A percentile compares a stretch with the other conserved stretches of the same genome.
Evolutionary conservation across 345 rosid species (phyloP).

Genomic region (Camelina neglecta): DNA sequence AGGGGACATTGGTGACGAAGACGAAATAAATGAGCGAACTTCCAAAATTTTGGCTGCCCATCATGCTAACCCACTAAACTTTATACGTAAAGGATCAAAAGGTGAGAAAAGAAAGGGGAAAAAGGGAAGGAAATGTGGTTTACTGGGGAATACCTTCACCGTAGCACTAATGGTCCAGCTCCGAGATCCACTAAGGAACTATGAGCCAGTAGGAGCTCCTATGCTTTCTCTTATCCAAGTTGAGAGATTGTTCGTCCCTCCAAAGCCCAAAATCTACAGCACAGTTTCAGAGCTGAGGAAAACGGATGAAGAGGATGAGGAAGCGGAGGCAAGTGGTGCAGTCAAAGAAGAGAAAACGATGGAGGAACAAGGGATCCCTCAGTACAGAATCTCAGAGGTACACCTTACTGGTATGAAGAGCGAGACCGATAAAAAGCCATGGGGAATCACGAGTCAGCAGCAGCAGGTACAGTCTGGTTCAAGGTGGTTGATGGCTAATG

Average conservation of each 20-base stretch:
- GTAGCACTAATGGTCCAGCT: conserved; percentile 94
- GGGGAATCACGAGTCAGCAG: conserved; percentile 73
- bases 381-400: conserved; percentile 74
- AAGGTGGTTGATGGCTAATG: conserved; percentile 90
- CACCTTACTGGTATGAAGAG: conserved; percentile 79
- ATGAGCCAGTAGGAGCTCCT: conserved; percentile 91
- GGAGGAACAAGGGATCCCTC: conserved; percentile 64
- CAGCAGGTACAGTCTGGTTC: conserved; percentile 95
- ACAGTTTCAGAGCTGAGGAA: conserved; percentile 64
- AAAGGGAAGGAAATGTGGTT: conserved; percentile 74
- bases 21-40: conserved; percentile 76
- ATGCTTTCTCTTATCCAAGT: conserved; percentile 97
- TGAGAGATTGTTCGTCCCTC: conserved; percentile 88
- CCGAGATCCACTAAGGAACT: conserved; percentile 77
- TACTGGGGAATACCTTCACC: conserved; percentile 89
- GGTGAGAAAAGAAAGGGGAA: conserved; percentile 72
- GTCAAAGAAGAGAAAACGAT: conserved; percentile 51
- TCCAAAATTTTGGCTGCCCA: conserved; percentile 89
- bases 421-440: conserved; percentile 66
- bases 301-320: conserved; percentile 58
- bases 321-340: conserved; percentile 40
- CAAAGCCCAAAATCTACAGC: conserved; percentile 77
- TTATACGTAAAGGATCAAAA: conserved; percentile 67
- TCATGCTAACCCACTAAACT: conserved; percentile 76
- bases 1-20: conserved; percentile 80